phyloP scores from a whole-genome alignment of 75 land plant species.

The Selaginella moellendorffii region DNA sequence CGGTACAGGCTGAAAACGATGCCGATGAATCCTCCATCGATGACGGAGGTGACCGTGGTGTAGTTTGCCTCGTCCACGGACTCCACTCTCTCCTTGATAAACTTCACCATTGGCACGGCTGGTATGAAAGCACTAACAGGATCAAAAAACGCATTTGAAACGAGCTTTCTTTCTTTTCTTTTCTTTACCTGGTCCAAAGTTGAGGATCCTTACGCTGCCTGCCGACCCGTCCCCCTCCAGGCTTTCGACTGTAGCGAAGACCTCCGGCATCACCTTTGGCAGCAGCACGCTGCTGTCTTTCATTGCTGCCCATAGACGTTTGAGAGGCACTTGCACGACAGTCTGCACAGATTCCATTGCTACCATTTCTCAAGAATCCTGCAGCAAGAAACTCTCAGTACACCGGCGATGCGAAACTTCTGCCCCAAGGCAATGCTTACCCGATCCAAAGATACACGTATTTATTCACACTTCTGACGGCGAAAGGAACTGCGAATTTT shows the following conservation, averaged over 20 bases:
- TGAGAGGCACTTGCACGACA: not conserved
- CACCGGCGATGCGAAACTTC: no score
- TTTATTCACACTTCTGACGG: no score
- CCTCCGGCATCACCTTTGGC: slow-evolving; percentile 9
- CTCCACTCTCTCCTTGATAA: not conserved
- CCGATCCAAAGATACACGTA: no score
- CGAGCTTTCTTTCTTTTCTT: no score
- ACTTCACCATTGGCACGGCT: slow-evolving; percentile 7
- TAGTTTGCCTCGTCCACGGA: not conserved
- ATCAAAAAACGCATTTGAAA: no score
- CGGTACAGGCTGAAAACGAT: not conserved
- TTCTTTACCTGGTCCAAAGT: slow-evolving; percentile 7
- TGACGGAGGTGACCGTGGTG: not conserved
- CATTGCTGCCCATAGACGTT: not conserved
- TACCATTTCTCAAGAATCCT: not conserved
- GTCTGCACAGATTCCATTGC: not conserved
- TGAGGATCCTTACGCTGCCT: slow-evolving; percentile 4
- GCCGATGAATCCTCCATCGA: not conserved
- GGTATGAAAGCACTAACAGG: no score
- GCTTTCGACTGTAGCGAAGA: not conserved
- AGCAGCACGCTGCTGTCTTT: not conserved
- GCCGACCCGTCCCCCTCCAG: slow-evolving; percentile 3
- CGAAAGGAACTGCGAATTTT: no score
- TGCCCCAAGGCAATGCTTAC: no score
- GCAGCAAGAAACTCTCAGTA: no score